Percentiles rank a stretch among this genome's conserved stretches.
phyloP scores from a whole-genome alignment of 2,329 filamentous ascomycete species.

The Arthrobotrys musiformis region DNA sequence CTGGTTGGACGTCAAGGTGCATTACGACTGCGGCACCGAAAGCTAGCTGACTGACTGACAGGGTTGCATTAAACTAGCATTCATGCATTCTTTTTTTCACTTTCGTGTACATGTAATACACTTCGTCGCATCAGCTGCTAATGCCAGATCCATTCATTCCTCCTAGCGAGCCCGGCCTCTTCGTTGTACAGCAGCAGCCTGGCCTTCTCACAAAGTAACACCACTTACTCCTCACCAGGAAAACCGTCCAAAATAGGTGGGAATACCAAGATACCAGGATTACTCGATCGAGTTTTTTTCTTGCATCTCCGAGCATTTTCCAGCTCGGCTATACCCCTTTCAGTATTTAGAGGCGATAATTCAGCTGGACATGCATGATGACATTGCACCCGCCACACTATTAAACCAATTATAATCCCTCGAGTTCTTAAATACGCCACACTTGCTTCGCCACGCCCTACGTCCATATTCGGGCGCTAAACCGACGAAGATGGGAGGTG shows the following conservation, averaged over 20 bases:
- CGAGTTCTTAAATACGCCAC: constrained; percentile 24
- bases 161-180: too few species aligned
- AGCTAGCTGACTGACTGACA: constrained; percentile 43
- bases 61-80: constrained; percentile 52
- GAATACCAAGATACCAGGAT: constrained; percentile 11
- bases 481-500: constrained; percentile 5
- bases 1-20: constrained; percentile 21
- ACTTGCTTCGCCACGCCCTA: constrained; percentile 42
- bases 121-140: constrained; percentile 30
- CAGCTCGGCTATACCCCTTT: constrained; percentile 23
- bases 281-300: constrained; percentile 36
- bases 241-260: background rate
- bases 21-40: constrained; percentile 35
- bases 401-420: constrained; percentile 13
- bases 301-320: constrained; percentile 47
- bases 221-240: background rate
- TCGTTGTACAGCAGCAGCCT: constrained; percentile 12
- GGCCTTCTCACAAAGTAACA: background rate
- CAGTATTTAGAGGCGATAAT: constrained; percentile 26
- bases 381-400: constrained; percentile 52
- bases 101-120: background rate
- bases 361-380: constrained; percentile 54
- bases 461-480: constrained; percentile 10
- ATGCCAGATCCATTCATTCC: constrained; percentile 11
- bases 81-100: constrained; percentile 3